Conservation (phyloP, 345 rosid genomes). For the Excoecaria cochinchinensis region DNA sequence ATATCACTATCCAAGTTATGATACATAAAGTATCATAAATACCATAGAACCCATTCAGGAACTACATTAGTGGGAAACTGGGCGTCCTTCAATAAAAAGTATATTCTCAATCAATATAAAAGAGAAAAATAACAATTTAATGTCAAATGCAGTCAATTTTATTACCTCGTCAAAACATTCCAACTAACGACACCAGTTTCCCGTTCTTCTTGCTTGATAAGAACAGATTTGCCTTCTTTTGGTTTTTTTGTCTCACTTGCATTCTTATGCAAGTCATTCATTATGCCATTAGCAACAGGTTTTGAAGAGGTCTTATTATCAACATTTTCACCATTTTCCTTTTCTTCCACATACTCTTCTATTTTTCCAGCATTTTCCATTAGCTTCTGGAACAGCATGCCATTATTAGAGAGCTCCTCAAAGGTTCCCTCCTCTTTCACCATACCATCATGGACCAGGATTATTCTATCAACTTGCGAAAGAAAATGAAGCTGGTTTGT, state of each 20-base stretch:
- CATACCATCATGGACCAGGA: conserved; percentile 87
- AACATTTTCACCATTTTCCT: conserved; percentile 45
- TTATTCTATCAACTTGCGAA: conserved; percentile 89
- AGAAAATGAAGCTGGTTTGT: conserved; percentile 98
- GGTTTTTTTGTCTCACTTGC: conserved; percentile 38
- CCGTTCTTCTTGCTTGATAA: conserved; percentile 93
- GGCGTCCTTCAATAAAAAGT: neutral
- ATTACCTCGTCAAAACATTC: conserved; percentile 74
- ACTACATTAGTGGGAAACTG: neutral
- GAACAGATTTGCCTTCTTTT: conserved; percentile 79
- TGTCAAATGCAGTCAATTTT: neutral
- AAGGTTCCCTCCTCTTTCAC: conserved; percentile 96
- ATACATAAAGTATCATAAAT: neutral
- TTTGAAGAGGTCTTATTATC: conserved; percentile 47
- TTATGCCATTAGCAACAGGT: conserved; percentile 54
- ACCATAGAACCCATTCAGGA: neutral
- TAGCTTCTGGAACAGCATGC: conserved; percentile 71
- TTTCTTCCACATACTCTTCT: conserved; percentile 87
- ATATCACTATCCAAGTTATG: neutral
- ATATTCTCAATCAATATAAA: neutral
- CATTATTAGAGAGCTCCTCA: conserved; percentile 73
- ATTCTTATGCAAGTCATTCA: conserved; percentile 40
- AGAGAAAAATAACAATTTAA: neutral
- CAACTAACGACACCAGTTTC: conserved; percentile 92
- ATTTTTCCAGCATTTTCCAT: conserved; percentile 99